Evolutionary conservation across 139 green algal species (phyloP).

Genomic region (Axilococcus clingmanii): DNA sequence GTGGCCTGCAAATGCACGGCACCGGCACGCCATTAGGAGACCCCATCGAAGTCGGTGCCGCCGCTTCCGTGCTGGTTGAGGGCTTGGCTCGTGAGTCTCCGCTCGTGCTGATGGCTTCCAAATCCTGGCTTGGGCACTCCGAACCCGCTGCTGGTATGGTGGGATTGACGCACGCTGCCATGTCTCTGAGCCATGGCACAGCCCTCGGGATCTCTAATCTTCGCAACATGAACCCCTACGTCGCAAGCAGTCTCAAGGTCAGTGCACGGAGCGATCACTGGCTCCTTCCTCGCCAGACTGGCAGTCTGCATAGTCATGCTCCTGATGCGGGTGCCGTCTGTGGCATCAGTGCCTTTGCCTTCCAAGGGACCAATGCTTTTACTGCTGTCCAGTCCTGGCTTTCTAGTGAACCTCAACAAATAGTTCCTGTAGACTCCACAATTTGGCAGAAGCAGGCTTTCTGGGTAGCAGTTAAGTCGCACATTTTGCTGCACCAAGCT

Average conservation of each 20-base stretch:
- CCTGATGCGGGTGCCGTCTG: neutral
- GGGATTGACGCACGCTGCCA: constrained; percentile 24
- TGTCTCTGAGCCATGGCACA: constrained; percentile 15
- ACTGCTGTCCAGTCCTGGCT: constrained; percentile 26
- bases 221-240: constrained; percentile 51
- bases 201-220: constrained; percentile 58
- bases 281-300: constrained; percentile 6
- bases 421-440: neutral
- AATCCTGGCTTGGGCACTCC: constrained; percentile 68
- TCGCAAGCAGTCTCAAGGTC: constrained; percentile 26
- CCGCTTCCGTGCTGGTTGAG: constrained; percentile 18
- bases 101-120: constrained; percentile 38
- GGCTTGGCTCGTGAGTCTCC: constrained; percentile 9
- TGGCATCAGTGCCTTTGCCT: constrained; percentile 70
- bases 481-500: constrained; percentile 10
- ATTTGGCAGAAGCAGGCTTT: constrained; percentile 8
- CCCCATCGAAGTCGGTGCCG: constrained; percentile 78
- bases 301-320: neutral
- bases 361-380: constrained; percentile 69
- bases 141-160: constrained; percentile 71
- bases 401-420: neutral
- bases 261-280: constrained; percentile 8
- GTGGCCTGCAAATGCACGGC: constrained; percentile 46
- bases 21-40: constrained; percentile 75
- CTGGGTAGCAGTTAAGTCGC: constrained; percentile 12